phyloP scores from a whole-genome alignment of 169 alveolate species.

The Eimeria tenella region DNA sequence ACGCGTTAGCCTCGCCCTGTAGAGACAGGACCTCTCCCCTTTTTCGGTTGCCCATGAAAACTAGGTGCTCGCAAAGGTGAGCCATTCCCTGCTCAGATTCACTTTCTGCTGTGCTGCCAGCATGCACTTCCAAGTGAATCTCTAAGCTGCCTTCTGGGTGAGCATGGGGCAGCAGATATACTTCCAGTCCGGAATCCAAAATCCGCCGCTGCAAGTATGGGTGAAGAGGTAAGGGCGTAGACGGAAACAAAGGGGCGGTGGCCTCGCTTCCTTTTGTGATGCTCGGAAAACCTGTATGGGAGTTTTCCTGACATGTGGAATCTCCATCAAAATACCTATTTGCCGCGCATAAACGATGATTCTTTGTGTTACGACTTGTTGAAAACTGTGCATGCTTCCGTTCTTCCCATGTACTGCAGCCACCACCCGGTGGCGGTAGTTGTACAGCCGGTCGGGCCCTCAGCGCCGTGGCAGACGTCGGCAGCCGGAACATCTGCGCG shows the following conservation, averaged over 20 bases:
- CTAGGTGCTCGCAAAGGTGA: constrained; percentile 91
- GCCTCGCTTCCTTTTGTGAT: background rate
- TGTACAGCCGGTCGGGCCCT: constrained; percentile 17
- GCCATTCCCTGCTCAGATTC: constrained; percentile 90
- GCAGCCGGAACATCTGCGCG: constrained; percentile 22
- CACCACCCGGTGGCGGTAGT: constrained; percentile 67
- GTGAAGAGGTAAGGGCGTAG: constrained; percentile 56
- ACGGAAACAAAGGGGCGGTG: background rate
- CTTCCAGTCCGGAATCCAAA: constrained; percentile 84
- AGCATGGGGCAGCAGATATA: constrained; percentile 83
- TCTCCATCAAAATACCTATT: too few species aligned
- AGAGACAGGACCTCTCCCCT: constrained; percentile 80
- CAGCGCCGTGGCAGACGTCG: constrained; percentile 17
- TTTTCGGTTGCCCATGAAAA: constrained; percentile 91
- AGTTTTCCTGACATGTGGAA: too few species aligned
- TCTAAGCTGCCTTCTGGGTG: constrained; percentile 84
- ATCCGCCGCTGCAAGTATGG: constrained; percentile 79
- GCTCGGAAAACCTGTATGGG: too few species aligned
- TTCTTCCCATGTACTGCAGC: background rate
- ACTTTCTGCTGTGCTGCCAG: constrained; percentile 89
- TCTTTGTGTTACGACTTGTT: too few species aligned
- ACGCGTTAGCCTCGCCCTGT: constrained; percentile 89
- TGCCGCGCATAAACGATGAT: too few species aligned
- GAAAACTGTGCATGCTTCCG: background rate
- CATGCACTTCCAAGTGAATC: constrained; percentile 88